A percentile compares a stretch with the other conserved stretches of the same genome.
These are phyloP conservation scores for Thinopyrum obtusiflorum DNA, from an alignment of 202 grass and related monocot species.

Conservation along the genomic window DNA sequence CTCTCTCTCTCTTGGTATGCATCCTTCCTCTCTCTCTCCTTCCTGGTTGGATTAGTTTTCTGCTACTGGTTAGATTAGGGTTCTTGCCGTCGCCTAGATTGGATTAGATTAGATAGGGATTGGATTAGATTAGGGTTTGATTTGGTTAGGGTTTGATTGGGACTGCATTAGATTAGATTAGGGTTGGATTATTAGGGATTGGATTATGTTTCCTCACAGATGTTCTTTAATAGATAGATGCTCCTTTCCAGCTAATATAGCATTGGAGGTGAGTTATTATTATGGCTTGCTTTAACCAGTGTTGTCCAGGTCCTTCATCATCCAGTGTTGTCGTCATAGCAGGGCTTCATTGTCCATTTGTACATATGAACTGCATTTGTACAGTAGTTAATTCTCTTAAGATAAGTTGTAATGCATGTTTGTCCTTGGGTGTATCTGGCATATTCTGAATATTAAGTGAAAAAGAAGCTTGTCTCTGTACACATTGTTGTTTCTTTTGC, in stretches of 20 bases:
- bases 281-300: slow-evolving; percentile 23
- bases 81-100: too few relatives aligned
- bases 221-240: slow-evolving; percentile 43
- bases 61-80: too few relatives aligned
- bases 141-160: too few relatives aligned
- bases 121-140: too few relatives aligned
- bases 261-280: slow-evolving; percentile 32
- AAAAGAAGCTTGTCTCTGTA: background rate
- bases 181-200: too few relatives aligned
- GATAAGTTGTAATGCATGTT: background rate
- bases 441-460: background rate
- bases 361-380: slow-evolving; percentile 44
- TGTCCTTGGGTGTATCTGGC: slow-evolving; percentile 10
- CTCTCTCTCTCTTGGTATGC: too few relatives aligned
- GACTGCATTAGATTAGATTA: too few relatives aligned
- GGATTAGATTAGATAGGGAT: too few relatives aligned
- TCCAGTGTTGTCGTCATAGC: slow-evolving; percentile 31
- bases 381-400: slow-evolving; percentile 23
- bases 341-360: slow-evolving; percentile 24
- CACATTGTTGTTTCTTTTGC: background rate
- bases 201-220: slow-evolving; percentile 33
- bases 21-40: too few relatives aligned
- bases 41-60: too few relatives aligned
- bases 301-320: slow-evolving; percentile 7
- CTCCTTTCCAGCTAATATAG: slow-evolving; percentile 48